Base-by-base conservation (phyloP, 2,329 filamentous ascomycete species). In the Dryadomyces quercivorus region DNA sequence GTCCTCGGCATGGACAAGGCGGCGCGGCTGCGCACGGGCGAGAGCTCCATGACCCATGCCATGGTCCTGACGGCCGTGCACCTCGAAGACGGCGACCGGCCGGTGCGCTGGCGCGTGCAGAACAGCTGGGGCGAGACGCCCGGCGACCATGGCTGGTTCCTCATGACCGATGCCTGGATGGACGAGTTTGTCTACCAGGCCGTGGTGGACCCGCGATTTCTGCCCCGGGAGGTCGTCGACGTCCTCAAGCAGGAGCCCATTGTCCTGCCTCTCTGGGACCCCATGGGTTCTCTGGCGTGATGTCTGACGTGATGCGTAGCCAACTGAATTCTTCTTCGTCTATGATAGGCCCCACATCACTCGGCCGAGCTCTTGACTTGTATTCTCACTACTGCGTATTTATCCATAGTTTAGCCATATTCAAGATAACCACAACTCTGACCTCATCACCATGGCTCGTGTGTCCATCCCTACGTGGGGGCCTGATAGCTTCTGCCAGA, bases 21-120 rank as follows among this genome's bases (percentile, higher is more conserved):
- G 1, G 78, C 88, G 62, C 74, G 89, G 3, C 71, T 95, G 48
- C 73, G 78, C 62, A 84, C 84, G 0, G 82, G 86, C 12, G 89
- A 94, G 70, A 85, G 80, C 53, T 76, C 80, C 51, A 94, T 95
- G 89, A 95, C 89, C 1, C 90, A 95, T 63, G 90, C 90, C 5
- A 95, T 95, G 90, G 88, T 94, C 0, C 69, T 95, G 58, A 95
- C 88, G 2, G 90, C 81, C 1, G 90, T 95, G 48, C 89, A 95
- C 64, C 67, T 94, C 2, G 84, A 86, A 57, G 72, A 77, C 31
- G 70, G 80, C 1, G 78, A 81, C 67, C 75, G 81, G 1, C 21
- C 57, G 5, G 50, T 58, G 12, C 73, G 89, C 47, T 95, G 90
- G 90, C 75, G 88, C 53, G 88, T 95, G 7, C 85, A 95, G 75